These are phyloP conservation scores for Russula sp. DNA, from an alignment of 768 basidiomycete genomes.

Conservation along the genomic window DNA sequence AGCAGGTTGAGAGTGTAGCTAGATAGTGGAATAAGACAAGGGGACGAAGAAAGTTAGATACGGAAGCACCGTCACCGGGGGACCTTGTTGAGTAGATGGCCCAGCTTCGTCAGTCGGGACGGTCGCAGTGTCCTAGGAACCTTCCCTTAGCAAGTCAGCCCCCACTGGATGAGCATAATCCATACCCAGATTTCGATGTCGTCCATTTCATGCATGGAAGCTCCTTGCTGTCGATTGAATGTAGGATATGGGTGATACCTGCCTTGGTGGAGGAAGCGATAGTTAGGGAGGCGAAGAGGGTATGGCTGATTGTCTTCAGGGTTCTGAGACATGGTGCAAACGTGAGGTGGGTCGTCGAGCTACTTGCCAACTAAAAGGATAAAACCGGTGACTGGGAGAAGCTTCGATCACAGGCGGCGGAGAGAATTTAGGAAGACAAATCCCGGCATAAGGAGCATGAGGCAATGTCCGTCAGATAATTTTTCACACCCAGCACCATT, in stretches of 20 bases:
- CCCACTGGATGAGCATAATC: not conserved
- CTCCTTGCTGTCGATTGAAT: constrained; percentile 12
- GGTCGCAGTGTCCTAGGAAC: not conserved
- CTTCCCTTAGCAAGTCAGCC: not conserved
- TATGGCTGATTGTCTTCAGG: constrained; percentile 13
- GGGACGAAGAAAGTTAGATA: not conserved
- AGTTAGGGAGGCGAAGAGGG: constrained; percentile 20
- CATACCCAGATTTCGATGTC: constrained; percentile 4
- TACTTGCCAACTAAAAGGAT: not conserved
- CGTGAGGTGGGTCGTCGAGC: not conserved
- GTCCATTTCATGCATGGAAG: not conserved
- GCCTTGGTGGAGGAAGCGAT: constrained; percentile 20
- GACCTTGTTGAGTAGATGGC: not conserved
- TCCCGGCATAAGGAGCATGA: constrained; percentile 9
- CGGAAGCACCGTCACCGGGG: not conserved
- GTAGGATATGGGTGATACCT: constrained; percentile 20
- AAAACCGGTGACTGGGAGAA: not conserved
- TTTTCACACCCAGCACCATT: constrained; percentile 20
- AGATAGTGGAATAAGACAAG: not conserved
- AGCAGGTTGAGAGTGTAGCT: not conserved
- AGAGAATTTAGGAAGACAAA: constrained; percentile 10
- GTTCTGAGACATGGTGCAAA: constrained; percentile 13
- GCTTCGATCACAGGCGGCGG: constrained; percentile 8
- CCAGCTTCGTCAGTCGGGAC: not conserved
- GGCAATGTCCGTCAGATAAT: constrained; percentile 13